A percentile compares a stretch with the other conserved stretches of the same genome.
These are phyloP conservation scores for Bisporella sp. DNA, from an alignment of 2,329 filamentous ascomycete species.

Conservation along the genomic window DNA sequence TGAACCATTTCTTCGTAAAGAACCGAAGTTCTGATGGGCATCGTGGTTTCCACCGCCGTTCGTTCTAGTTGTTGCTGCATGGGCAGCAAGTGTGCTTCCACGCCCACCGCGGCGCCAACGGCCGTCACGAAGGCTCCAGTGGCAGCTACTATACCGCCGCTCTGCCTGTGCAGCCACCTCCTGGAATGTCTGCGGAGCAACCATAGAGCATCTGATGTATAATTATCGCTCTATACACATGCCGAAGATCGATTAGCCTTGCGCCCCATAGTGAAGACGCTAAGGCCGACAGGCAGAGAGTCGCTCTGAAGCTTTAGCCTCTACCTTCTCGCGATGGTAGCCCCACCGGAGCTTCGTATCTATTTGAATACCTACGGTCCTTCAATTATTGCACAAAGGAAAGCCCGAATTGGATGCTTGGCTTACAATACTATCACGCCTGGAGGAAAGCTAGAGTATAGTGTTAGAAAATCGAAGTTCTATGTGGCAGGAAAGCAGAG, in stretches of 20 bases:
- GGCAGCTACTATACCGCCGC: no score
- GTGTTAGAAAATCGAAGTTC: no score
- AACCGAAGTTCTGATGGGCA: background rate
- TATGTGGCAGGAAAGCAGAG: no score
- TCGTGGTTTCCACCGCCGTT: background rate
- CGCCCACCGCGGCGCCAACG: slow-evolving; percentile 8
- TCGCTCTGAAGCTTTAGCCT: slow-evolving; percentile 2
- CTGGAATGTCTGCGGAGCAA: slow-evolving; percentile 20
- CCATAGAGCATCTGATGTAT: slow-evolving; percentile 25
- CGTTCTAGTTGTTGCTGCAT: background rate
- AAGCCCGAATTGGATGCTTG: no score
- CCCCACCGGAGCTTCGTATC: background rate
- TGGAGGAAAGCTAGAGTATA: no score
- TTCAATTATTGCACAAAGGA: background rate
- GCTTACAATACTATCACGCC: no score
- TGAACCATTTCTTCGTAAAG: background rate
- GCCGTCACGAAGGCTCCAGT: slow-evolving; percentile 1
- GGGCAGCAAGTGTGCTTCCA: slow-evolving; percentile 12
- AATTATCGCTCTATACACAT: slow-evolving; percentile 20
- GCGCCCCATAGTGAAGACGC: background rate
- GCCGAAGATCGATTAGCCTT: background rate
- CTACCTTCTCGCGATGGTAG: slow-evolving; percentile 1
- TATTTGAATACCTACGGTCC: background rate
- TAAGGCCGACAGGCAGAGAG: slow-evolving; percentile 1
- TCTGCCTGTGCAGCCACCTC: slow-evolving; percentile 13